These are phyloP conservation scores for Eucalyptus marginata DNA, from an alignment of 345 rosid species.

Conservation along the genomic window DNA sequence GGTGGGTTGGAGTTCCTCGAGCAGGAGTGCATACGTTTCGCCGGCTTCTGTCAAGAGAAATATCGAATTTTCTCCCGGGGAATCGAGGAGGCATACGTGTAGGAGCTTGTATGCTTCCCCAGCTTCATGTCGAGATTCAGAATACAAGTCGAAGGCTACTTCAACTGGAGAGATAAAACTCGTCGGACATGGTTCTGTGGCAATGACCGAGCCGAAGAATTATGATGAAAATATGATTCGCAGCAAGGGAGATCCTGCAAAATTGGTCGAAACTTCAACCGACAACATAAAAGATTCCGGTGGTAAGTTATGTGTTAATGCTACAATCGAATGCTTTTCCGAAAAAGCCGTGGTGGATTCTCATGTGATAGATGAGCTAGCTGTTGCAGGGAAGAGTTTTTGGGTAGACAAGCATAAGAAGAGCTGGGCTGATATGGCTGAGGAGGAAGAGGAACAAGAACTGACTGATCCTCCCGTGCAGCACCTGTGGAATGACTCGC, in stretches of 20 bases:
- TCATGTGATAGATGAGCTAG: neutral
- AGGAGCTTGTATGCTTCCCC: neutral
- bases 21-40: neutral
- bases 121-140: neutral
- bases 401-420: constrained; percentile 8
- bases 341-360: neutral
- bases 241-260: neutral
- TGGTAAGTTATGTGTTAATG: neutral
- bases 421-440: constrained; percentile 83
- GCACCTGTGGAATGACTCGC: neutral
- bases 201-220: neutral
- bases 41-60: constrained; percentile 10
- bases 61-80: constrained; percentile 11
- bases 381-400: constrained; percentile 5
- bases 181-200: neutral
- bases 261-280: neutral
- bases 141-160: neutral
- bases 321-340: neutral
- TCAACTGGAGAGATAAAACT: neutral
- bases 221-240: neutral
- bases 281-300: accelerated
- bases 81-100: constrained; percentile 11
- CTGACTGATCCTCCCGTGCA: neutral
- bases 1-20: neutral
- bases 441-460: constrained; percentile 60